Evolutionary conservation across 2,329 filamentous ascomycete species (phyloP).

Genomic region (Teratosphaeria zuluensis): DNA sequence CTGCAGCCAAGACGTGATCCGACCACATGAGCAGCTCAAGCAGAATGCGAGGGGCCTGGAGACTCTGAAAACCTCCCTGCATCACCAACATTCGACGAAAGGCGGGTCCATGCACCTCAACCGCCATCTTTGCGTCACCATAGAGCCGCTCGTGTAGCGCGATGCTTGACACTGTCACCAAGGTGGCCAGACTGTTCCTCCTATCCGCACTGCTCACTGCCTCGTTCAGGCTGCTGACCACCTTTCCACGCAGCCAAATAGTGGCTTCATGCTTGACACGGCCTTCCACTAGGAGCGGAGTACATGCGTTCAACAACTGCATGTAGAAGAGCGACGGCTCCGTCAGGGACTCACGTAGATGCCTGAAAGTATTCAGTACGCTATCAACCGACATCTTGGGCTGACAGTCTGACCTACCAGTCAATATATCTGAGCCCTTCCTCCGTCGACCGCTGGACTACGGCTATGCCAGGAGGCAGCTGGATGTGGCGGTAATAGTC

Average conservation of each 20-base stretch:
- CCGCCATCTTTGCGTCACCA: constrained; percentile 1
- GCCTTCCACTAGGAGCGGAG: not conserved
- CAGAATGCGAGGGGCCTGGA: not conserved
- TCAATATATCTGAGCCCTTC: not conserved
- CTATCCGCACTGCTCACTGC: not conserved
- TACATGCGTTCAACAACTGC: not conserved
- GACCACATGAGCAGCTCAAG: not conserved
- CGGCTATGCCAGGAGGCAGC: not conserved
- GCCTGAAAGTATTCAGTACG: not conserved
- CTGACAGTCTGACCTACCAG: not conserved
- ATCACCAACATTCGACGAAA: not conserved
- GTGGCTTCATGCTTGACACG: not conserved
- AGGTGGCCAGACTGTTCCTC: not conserved
- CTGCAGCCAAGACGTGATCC: not conserved
- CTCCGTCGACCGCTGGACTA: not conserved
- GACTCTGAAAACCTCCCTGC: not conserved
- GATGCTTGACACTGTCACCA: not conserved
- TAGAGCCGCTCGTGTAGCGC: not conserved
- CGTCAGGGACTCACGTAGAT: not conserved
- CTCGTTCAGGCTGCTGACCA: not conserved
- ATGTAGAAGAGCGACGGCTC: not conserved
- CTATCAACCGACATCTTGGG: not conserved
- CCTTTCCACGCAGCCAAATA: not conserved
- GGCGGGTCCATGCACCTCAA: not conserved
- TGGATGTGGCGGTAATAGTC: not conserved